Conservation (phyloP, 371 early-diverging fungal genomes). For the Mortierella sp. region DNA sequence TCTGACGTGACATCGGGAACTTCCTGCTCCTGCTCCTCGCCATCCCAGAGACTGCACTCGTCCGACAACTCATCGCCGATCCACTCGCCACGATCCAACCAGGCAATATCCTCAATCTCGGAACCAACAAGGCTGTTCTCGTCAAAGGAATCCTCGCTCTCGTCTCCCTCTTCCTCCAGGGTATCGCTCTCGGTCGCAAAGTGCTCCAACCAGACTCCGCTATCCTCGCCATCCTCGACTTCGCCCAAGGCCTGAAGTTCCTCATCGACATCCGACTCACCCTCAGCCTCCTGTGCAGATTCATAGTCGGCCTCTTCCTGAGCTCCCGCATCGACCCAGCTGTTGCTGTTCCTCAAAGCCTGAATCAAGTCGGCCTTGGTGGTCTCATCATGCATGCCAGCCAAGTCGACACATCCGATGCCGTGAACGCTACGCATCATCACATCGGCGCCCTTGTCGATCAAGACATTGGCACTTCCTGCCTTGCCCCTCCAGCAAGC, state of each 20-base stretch:
- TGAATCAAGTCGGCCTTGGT: constrained; percentile 19
- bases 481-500: constrained; percentile 54
- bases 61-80: constrained; percentile 49
- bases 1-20: background rate
- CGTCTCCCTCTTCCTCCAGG: constrained; percentile 44
- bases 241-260: constrained; percentile 38
- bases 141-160: constrained; percentile 33
- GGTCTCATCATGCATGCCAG: constrained; percentile 26
- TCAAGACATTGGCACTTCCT: constrained; percentile 25
- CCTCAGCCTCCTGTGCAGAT: constrained; percentile 50
- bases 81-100: constrained; percentile 54
- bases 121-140: constrained; percentile 46
- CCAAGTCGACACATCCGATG: constrained; percentile 41
- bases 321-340: constrained; percentile 59
- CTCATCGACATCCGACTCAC: constrained; percentile 39
- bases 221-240: constrained; percentile 46
- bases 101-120: constrained; percentile 46
- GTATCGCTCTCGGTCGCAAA: constrained; percentile 52
- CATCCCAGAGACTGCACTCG: constrained; percentile 50
- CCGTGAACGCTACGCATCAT: constrained; percentile 54
- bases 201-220: constrained; percentile 55
- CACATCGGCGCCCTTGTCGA: constrained; percentile 43
- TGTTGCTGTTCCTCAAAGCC: constrained; percentile 40
- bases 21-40: constrained; percentile 28
- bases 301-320: constrained; percentile 46